Evolutionary conservation across 495 filamentous ascomycete species (phyloP).

Genomic region (Cladorrhinum samala): DNA sequence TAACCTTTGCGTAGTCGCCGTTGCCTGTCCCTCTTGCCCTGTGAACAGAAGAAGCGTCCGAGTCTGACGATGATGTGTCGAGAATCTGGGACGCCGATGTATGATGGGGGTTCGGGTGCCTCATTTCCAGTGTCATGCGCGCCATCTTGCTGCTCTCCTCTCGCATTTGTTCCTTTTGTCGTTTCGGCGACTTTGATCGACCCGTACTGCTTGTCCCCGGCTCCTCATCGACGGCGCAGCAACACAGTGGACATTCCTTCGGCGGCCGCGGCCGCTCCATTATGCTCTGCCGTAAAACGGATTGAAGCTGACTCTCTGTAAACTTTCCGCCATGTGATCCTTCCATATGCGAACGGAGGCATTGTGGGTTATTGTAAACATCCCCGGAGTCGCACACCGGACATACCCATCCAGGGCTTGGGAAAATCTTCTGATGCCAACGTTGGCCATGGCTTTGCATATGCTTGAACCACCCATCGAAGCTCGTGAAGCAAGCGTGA

Average conservation of each 20-base stretch:
- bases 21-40: no score
- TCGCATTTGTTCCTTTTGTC: neutral
- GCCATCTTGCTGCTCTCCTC: neutral
- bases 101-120: neutral
- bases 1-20: neutral
- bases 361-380: neutral
- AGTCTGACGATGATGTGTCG: neutral
- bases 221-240: neutral
- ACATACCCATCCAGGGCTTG: neutral
- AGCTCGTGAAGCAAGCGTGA: neutral
- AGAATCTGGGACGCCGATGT: neutral
- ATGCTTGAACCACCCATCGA: neutral
- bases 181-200: neutral
- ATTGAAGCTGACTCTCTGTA: neutral
- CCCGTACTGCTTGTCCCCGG: neutral
- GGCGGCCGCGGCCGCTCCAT: neutral
- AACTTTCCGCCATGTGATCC: neutral
- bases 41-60: neutral
- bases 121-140: neutral
- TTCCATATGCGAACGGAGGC: neutral
- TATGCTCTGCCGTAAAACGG: neutral
- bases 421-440: neutral
- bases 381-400: neutral
- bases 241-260: constrained; percentile 1
- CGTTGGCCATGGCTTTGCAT: neutral